Percentiles rank a stretch among this genome's conserved stretches.
phyloP scores from a whole-genome alignment of 495 filamentous ascomycete species.

The Lindgomyces ingoldianus region DNA sequence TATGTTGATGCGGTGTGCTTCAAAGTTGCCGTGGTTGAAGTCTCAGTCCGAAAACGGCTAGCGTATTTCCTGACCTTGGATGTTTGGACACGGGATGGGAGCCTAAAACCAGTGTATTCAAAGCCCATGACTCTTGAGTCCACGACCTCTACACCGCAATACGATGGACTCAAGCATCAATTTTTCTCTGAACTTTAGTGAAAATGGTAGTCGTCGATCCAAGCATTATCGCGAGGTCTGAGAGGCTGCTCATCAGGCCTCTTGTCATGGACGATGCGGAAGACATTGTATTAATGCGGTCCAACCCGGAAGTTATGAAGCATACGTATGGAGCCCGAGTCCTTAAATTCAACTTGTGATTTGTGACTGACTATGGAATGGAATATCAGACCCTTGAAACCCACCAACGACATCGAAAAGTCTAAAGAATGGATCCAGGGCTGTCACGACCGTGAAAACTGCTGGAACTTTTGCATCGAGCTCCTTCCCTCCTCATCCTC shows the following conservation, averaged over 20 bases:
- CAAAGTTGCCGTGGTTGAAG: neutral
- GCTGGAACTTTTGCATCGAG: slow-evolving; percentile 38
- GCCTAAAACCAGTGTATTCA: no score
- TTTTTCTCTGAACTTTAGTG: neutral
- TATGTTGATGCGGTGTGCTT: neutral
- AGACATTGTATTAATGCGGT: slow-evolving; percentile 27
- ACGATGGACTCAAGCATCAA: neutral
- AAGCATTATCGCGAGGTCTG: slow-evolving; percentile 16
- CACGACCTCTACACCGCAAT: neutral
- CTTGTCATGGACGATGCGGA: slow-evolving; percentile 30
- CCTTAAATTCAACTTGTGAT: neutral
- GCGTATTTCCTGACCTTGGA: neutral
- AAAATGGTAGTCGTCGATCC: slow-evolving; percentile 34
- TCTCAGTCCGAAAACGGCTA: neutral
- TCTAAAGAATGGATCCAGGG: slow-evolving; percentile 31
- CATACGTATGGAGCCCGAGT: slow-evolving; percentile 20
- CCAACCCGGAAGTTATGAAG: slow-evolving; percentile 25
- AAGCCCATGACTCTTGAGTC: neutral
- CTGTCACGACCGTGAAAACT: slow-evolving; percentile 23
- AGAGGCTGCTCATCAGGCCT: slow-evolving; percentile 35
- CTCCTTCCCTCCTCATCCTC: slow-evolving; percentile 27
- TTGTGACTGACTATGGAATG: neutral
- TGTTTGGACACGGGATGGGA: no score
- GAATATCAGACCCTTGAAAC: slow-evolving; percentile 3
- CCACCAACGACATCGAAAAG: slow-evolving; percentile 19